Base-by-base conservation (phyloP, 495 filamentous ascomycete species). In the Cladorrhinum samala region DNA sequence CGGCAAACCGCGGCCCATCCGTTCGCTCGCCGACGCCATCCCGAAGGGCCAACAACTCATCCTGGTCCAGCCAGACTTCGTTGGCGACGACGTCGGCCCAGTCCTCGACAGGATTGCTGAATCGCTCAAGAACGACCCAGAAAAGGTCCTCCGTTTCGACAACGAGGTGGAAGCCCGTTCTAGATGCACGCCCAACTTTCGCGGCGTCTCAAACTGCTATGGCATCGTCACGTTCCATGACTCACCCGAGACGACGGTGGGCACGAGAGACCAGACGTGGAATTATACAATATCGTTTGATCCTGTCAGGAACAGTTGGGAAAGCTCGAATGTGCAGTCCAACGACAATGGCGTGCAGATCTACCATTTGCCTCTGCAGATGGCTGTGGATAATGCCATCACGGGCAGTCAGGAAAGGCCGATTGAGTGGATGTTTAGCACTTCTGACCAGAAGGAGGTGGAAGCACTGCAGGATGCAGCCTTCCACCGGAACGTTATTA, bases 321-420 rank as follows among this genome's bases (percentile, higher is more conserved):
- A 2, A 8, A 11, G 11, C 7, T 44, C 13, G 19, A 49, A 53
- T 33, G 52, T 55, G 18, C 11, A 52, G 46, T 11, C 25, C 2
- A 41, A 39, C 24, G 18, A 25, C 13, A 57, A 50, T 18, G 40
- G 25, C 44, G 14, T 52, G 5, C 54, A 61, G 27, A 8, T 40
- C 3, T 57, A 52, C 45, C 52, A 53, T 23, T 8, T 52, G 27
- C 59, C 59, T 0, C 44, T 54, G 2, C 51, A 57, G 55, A 18
- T 57, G 44, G 59, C 59, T 3, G 39, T 61, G 20, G 54, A 61
- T 19, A 61, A 61, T 39, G 59, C 59, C 40, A 61, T 61, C 14
- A 57, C 59, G 3, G 41, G 53, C 30, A 52, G 27, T 9, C 54
- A 46, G 9, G 54, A 55, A 27, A 27, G 49, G 9, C 54, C 50